These are phyloP conservation scores for Farysia itapuensis DNA, from an alignment of 1,284 basidiomycete species.

Conservation along the genomic window DNA sequence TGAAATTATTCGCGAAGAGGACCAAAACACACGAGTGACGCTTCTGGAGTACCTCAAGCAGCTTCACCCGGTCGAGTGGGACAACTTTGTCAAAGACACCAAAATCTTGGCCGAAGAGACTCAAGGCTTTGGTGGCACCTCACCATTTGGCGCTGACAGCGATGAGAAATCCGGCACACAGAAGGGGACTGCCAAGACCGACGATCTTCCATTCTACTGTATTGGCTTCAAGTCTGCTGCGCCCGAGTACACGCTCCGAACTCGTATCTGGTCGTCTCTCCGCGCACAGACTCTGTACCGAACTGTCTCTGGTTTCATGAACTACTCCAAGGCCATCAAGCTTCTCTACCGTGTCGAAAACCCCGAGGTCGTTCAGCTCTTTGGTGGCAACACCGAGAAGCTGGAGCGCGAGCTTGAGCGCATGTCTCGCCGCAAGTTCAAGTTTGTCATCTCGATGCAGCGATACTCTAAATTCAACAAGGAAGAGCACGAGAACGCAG, in stretches of 20 bases:
- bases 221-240: conserved; percentile 99
- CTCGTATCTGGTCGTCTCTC: conserved; percentile 97
- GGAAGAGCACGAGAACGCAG: conserved; percentile 98
- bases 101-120: conserved; percentile 98
- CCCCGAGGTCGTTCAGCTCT: conserved; percentile 94
- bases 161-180: conserved; percentile 56
- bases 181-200: conserved; percentile 63
- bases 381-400: conserved; percentile 95
- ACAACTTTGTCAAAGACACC: conserved; percentile 99
- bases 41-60: conserved; percentile 77
- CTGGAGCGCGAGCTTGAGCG: conserved; percentile 94
- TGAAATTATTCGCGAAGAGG: conserved; percentile 60
- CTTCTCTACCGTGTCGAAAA: conserved; percentile 99
- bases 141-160: conserved; percentile 72
- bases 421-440: conserved; percentile 98
- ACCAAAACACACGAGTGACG: conserved; percentile 60
- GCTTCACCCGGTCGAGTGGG: conserved; percentile 96
- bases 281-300: conserved; percentile 97
- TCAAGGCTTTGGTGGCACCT: conserved; percentile 74
- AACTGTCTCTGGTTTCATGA: conserved; percentile 99
- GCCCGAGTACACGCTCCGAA: conserved; percentile 96
- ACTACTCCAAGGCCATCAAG: conserved; percentile 99
- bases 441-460: conserved; percentile 99
- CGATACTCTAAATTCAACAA: conserved; percentile 99
- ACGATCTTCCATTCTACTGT: conserved; percentile 97